Evolutionary conservation across 2,329 filamentous ascomycete species (phyloP), one percentile per base, ranked within the genome.

Genomic region (Aureobasidium subglaciale): DNA sequence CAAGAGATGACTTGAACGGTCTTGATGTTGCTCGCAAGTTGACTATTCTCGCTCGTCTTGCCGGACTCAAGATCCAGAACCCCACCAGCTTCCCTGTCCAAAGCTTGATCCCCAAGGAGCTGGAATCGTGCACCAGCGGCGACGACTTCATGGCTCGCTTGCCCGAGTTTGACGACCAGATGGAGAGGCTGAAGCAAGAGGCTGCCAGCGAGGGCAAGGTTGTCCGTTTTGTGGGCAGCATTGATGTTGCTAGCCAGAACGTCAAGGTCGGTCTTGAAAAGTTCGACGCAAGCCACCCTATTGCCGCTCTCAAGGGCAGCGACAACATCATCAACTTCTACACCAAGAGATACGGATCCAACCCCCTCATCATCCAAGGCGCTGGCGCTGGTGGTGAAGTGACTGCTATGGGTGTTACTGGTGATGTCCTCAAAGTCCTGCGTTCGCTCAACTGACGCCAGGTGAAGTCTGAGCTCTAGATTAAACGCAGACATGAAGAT

Each of bases 251-350:
- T n/a, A 81, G 79, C 59, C 86, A 89, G 69, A 76, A 84, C 63
- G 87, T 97, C 70, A 95, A 91, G 77, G 93, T 99, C 57, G 92
- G 93, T 2, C 74, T 99, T 61, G 86, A 96, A 78, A 88, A 87
- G 73, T 78, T 78, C 64, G 90, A 95, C 62, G 83, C 83, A 63
- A 88, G 87, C 59, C 90, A 95, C 68, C 88, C 93, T 11, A 96
- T 99, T 73, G 93, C 93, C 13, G 87, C 88, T 45, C 79, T 99
- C 57, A 95, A 96, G 80, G 93, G 93, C 32, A 97, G 91, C 71
- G 93, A 97, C 70, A 99, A 99, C 77, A 95, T 99, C 70, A 96
- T 99, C 69, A 95, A 86, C 77, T 96, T 99, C 78, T 95, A 96
- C 74, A 99, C 93, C 5, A 87, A 95, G 78, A 82, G 93, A 65